These are phyloP conservation scores for Hanseniaspora osmophila DNA, from an alignment of 805 yeast species.

Conservation along the genomic window DNA sequence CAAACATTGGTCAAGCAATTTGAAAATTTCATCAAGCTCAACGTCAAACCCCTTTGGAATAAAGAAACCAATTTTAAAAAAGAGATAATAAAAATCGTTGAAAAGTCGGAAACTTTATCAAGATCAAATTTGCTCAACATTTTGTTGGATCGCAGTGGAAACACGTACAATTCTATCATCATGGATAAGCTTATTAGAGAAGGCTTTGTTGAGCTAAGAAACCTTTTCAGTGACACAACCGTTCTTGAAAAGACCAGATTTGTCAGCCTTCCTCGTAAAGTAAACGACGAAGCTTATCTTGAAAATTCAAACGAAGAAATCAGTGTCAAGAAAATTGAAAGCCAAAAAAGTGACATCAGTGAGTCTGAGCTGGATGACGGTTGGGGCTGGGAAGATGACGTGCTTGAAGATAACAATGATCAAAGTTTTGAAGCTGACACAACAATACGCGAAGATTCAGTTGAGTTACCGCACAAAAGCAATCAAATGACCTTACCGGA, in stretches of 20 bases:
- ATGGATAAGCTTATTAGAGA: constrained; percentile 12
- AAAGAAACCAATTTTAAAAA: constrained; percentile 1
- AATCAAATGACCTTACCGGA: too few species aligned
- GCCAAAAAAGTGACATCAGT: too few species aligned
- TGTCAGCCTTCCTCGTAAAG: background rate
- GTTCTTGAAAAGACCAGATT: background rate
- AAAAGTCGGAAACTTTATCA: constrained; percentile 5
- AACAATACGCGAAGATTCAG: too few species aligned
- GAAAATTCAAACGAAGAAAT: too few species aligned
- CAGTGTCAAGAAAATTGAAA: too few species aligned
- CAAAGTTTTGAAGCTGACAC: too few species aligned
- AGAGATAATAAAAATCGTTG: constrained; percentile 5
- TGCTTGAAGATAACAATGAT: background rate
- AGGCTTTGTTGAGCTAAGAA: background rate
- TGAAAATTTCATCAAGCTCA: constrained; percentile 12
- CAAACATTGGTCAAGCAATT: constrained; percentile 13
- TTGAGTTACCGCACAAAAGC: too few species aligned
- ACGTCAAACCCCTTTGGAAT: constrained; percentile 12
- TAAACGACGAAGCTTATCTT: too few species aligned
- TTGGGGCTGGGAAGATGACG: constrained; percentile 3
- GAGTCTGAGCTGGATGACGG: background rate
- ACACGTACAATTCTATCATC: constrained; percentile 13
- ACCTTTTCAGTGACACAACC: constrained; percentile 3
- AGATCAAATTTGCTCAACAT: constrained; percentile 9
- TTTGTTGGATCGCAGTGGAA: constrained; percentile 10